A percentile compares a stretch with the other conserved stretches of the same genome.
phyloP scores from a whole-genome alignment of 2,329 filamentous ascomycete genomes.

The Sporothrix variecibatus region DNA sequence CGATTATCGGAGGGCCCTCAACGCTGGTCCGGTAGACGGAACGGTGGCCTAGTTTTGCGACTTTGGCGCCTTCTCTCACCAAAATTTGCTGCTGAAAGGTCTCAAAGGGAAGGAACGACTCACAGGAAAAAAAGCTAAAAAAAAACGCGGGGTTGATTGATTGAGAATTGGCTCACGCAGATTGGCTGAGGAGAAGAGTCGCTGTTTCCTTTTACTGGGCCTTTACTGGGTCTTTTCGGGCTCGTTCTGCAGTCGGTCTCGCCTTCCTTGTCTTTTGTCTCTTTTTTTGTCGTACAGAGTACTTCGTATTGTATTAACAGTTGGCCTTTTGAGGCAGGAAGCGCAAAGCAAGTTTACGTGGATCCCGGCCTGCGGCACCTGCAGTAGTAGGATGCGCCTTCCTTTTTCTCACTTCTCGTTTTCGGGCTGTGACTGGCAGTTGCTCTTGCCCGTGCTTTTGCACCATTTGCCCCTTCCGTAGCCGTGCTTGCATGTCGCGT shows the following conservation, averaged over 20 bases:
- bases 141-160: slow-evolving; percentile 31
- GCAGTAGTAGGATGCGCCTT: slow-evolving; percentile 8
- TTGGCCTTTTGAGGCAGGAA: not conserved
- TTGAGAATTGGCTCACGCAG: slow-evolving; percentile 28
- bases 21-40: slow-evolving; percentile 27
- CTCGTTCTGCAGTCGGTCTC: not conserved
- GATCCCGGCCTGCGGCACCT: slow-evolving; percentile 6
- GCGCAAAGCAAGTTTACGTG: not conserved
- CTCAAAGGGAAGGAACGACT: not conserved
- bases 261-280: not conserved
- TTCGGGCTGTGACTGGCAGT: not conserved
- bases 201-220: slow-evolving; percentile 5
- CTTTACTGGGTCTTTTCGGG: not conserved
- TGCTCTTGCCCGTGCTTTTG: not conserved
- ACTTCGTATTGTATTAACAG: too few species aligned
- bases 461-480: not conserved
- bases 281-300: not conserved
- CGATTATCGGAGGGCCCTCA: slow-evolving; percentile 29
- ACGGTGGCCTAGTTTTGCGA: not conserved
- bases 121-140: not conserved
- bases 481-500: slow-evolving; percentile 14
- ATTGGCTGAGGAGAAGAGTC: slow-evolving; percentile 25
- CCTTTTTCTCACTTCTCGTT: not conserved
- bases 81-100: not conserved
- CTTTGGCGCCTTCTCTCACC: not conserved